Evolutionary conservation across 1,139 yeast genomes (phyloP).

Genomic region (Suhomyces terraborum): DNA sequence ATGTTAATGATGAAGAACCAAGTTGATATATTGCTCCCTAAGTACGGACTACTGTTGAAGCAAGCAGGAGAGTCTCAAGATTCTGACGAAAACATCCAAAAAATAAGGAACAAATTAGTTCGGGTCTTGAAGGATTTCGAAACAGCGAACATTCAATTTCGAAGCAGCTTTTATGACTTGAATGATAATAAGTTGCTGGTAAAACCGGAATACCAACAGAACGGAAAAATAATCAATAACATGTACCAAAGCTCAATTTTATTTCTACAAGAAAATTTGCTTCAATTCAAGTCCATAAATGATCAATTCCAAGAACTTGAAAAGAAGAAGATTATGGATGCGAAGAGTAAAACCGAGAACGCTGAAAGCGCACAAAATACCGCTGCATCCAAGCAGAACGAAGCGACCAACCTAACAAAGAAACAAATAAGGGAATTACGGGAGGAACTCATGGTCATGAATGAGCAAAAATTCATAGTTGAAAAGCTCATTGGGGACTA

Average conservation of each 20-base stretch:
- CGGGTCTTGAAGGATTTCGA: constrained; percentile 40
- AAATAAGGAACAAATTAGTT: constrained; percentile 33
- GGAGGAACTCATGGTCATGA: constrained; percentile 81
- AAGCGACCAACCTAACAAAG: constrained; percentile 39
- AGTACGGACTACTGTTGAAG: constrained; percentile 23
- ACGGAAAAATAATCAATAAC: constrained; percentile 30
- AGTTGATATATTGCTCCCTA: constrained; percentile 34
- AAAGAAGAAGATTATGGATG: constrained; percentile 11
- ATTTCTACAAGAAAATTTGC: constrained; percentile 38
- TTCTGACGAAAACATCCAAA: constrained; percentile 20
- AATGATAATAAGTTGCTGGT: constrained; percentile 22
- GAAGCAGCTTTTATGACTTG: constrained; percentile 24
- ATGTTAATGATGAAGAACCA: constrained; percentile 38
- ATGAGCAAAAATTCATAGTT: constrained; percentile 78
- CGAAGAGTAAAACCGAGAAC: neutral
- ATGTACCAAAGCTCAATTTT: constrained; percentile 37
- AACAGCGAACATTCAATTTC: constrained; percentile 28
- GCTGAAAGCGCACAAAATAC: neutral
- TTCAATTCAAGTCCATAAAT: constrained; percentile 33
- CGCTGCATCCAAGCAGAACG: constrained; percentile 5
- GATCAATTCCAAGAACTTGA: constrained; percentile 29
- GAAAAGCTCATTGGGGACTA: constrained; percentile 62
- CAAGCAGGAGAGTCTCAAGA: neutral
- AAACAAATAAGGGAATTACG: constrained; percentile 59
- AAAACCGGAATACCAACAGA: constrained; percentile 17